Percentiles rank a stretch among this genome's conserved stretches.
Evolutionary conservation across 805 yeast genomes (phyloP).

Genomic region (Saturnispora bothae): DNA sequence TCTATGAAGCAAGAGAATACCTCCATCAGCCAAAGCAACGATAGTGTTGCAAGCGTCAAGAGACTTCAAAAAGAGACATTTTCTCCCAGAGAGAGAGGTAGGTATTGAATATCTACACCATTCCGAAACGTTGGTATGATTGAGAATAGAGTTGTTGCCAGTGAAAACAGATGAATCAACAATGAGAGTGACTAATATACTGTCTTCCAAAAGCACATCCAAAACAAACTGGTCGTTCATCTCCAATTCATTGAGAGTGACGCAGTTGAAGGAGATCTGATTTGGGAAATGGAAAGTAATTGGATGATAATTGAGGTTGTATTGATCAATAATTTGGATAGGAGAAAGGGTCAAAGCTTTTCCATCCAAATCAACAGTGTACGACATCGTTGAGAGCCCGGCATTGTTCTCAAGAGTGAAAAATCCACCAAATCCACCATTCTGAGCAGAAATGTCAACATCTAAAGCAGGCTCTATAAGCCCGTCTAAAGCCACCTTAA

Average conservation of each 20-base stretch:
- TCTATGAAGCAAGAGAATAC: slow-evolving; percentile 47
- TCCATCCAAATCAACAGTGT: not conserved
- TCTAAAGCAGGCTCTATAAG: no score
- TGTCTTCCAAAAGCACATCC: slow-evolving; percentile 44
- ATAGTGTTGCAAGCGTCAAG: slow-evolving; percentile 36
- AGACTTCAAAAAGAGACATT: slow-evolving; percentile 43
- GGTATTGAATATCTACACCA: slow-evolving; percentile 69
- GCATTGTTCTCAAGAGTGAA: slow-evolving; percentile 10
- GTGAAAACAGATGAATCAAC: slow-evolving; percentile 36
- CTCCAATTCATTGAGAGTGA: slow-evolving; percentile 25
- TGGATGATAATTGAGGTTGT: slow-evolving; percentile 28
- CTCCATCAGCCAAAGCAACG: slow-evolving; percentile 68
- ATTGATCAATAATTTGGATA: slow-evolving; percentile 26
- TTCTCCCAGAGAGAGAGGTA: slow-evolving; percentile 47
- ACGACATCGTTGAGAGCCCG: slow-evolving; percentile 19
- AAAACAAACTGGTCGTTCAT: slow-evolving; percentile 30
- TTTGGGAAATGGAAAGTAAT: slow-evolving; percentile 33
- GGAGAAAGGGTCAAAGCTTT: slow-evolving; percentile 31
- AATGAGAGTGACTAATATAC: slow-evolving; percentile 40
- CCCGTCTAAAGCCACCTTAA: no score
- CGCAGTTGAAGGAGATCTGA: slow-evolving; percentile 27
- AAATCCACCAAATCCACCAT: slow-evolving; percentile 14
- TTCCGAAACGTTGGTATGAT: slow-evolving; percentile 26
- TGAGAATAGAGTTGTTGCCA: slow-evolving; percentile 8
- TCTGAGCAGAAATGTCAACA: not conserved